Evolutionary conservation across 306 rosid species (phyloP).

Genomic region (Boehmeria nivea): DNA sequence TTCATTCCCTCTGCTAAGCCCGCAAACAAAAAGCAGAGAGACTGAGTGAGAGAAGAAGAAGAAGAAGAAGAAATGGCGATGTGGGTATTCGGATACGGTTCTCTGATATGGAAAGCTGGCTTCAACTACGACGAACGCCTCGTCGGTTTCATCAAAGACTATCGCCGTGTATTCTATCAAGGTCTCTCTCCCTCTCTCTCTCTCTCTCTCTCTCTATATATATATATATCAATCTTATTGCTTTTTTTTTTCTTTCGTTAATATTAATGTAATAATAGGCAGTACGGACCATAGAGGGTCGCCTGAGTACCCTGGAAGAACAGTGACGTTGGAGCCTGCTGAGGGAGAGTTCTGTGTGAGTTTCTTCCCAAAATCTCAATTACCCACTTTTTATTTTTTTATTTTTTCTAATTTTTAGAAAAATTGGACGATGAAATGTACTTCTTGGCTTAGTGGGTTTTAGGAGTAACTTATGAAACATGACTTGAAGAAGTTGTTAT

Average conservation of each 20-base stretch:
- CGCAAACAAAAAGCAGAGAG: constrained; percentile 2
- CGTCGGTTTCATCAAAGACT: constrained; percentile 73
- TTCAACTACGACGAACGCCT: constrained; percentile 60
- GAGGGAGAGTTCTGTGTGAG: constrained; percentile 76
- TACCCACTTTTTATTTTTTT: background rate
- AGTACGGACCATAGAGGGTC: constrained; percentile 96
- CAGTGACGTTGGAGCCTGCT: constrained; percentile 86
- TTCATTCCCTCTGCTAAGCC: too few relatives aligned
- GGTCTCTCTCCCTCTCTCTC: constrained; percentile 32
- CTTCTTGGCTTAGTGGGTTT: background rate
- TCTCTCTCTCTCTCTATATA: background rate
- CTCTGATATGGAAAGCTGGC: constrained; percentile 74
- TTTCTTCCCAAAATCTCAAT: constrained; percentile 1
- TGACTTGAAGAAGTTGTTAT: too few relatives aligned
- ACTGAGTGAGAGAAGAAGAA: background rate
- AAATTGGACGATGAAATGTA: background rate
- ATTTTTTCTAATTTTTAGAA: too few relatives aligned
- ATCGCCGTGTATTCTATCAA: constrained; percentile 92
- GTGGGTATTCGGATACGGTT: constrained; percentile 96
- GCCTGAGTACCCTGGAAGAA: constrained; percentile 82
- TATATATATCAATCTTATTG: constrained; percentile 14
- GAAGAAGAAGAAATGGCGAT: constrained; percentile 41
- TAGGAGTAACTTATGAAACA: background rate
- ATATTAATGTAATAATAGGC: constrained; percentile 30
- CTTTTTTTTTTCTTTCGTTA: constrained; percentile 3